Evolutionary conservation across 2,329 filamentous ascomycete species (phyloP), one percentile per base, ranked within the genome.

Genomic region (Aspergillus ustus): DNA sequence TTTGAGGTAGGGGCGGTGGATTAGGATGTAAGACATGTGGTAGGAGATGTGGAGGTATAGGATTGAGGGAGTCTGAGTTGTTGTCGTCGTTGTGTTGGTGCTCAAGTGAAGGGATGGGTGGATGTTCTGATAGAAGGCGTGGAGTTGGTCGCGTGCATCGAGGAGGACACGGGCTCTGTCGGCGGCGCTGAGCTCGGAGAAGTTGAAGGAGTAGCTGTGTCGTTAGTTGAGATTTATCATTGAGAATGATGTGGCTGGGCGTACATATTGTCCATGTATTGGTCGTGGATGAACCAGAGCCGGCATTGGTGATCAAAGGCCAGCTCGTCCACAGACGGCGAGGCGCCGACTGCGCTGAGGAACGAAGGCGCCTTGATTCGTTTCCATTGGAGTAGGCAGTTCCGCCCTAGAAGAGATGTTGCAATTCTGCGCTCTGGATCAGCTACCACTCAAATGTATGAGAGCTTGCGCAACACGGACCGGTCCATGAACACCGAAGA

Each of bases 281-380:
- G 53, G 25, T 56, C 53, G 31, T 56, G 53, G 28, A 56, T 56
- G 44, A 56, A 48, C 53, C 53, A 56, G 11, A 56, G 22, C 7
- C 53, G 53, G 17, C 53, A 56, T 31, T 56, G 53, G 28, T 48
- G 53, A 25, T 56, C 53, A 34, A 56, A 56, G 40, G 53, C 53
- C 11, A 56, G 43, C 17, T 56, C 53, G 20, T 56, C 53, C 20
- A 56, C 19, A 11, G 43, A 34, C 13, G 53, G 43, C 7, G 43
- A 19, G 15, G 53, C 17, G 1, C 53, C 40, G 17, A 56, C 43
- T 3, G 53, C 25, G 28, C 43, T 56, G 8, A 56, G n/a, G 9
- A 56, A 49, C 11, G 43, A 34, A 9, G 20, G 43, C 6, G 53
- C 40, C 8, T 48, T 48, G 37, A 55, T 55, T 29, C 53, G 43